Base-by-base conservation (phyloP, 2,329 filamentous ascomycete genomes). In the Botrytis byssoidea region DNA sequence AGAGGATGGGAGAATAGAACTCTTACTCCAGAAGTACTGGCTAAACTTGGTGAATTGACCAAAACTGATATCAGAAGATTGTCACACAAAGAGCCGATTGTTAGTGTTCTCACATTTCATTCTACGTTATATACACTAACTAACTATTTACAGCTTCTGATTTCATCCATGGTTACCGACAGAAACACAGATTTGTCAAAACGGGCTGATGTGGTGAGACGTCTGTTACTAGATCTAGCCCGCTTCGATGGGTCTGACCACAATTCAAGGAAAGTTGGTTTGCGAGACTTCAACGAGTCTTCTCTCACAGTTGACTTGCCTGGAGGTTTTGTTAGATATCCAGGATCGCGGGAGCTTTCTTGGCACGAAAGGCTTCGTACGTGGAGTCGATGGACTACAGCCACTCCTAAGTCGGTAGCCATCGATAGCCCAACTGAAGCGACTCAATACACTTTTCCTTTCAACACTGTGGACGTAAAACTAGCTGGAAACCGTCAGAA, bases 311-410 rank as follows among this genome's bases (percentile, higher is more conserved):
- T 70, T 0, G 35, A 65, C 29, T 68, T 67, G 14, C 44, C 73
- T 18, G 77, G 76, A 29, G 70, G 44, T 10, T 79, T 80, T 44
- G 51, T 79, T 18, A 65, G 73, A 42, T 77, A 77, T 71, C 66
- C 73, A 64, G 51, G 71, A 18, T 65, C 69, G n/a, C 68, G 74
- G 10, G 75, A 69, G 29, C 74, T 81, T 59, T 69, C 76, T 25
- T 82, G 81, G 81, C 77, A 76, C 20, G 76, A 81, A 37, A 77
- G 74, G 64, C 59, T 79, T n/a, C 75, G 77, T 57, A 59, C 74
- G 29, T 81, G 80, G 81, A 73, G 73, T 40, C 74, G 81, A 74
- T 81, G 77, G 76, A 77, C 75, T 12, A 70, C 77, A n/a, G 75
- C 81, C 18, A 76, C 78, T 32, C 42, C 51, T 51, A 73, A 75